Evolutionary conservation across 176 grass and related monocot species (phyloP).

Genomic region (Pharus latifolius): DNA sequence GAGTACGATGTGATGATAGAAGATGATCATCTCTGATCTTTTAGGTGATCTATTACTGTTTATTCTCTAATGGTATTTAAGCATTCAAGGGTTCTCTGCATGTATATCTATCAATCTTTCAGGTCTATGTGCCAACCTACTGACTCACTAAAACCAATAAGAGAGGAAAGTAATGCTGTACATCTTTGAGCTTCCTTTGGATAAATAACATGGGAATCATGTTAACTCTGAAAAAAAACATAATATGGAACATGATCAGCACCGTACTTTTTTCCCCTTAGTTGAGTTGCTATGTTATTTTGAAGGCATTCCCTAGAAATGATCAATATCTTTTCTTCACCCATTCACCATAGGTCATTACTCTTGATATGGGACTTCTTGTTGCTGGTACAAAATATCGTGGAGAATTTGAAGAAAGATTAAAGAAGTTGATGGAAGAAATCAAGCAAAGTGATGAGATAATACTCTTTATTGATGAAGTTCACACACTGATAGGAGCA

Average conservation of each 20-base stretch:
- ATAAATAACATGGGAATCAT: neutral
- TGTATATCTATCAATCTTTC: neutral
- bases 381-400: slow-evolving; percentile 97
- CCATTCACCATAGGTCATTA: slow-evolving; percentile 63
- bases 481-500: slow-evolving; percentile 95
- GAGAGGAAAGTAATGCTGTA: neutral
- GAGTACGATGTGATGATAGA: neutral
- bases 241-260: neutral
- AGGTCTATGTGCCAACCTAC: neutral
- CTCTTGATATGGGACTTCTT: slow-evolving; percentile 90
- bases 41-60: neutral
- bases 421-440: slow-evolving; percentile 98
- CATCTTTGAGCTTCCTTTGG: neutral
- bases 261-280: neutral
- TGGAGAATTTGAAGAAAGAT: slow-evolving; percentile 95
- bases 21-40: neutral
- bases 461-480: slow-evolving; percentile 95
- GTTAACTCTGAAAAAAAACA: neutral
- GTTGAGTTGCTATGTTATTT: neutral
- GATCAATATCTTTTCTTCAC: slow-evolving; percentile 1
- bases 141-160: neutral
- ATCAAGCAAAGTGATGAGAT: slow-evolving; percentile 96
- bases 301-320: slow-evolving; percentile 8
- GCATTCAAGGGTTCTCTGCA: neutral
- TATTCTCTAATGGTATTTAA: neutral